A percentile compares a stretch with the other conserved stretches of the same genome.
Evolutionary conservation across 2,329 filamentous ascomycete genomes (phyloP).

Genomic region (Sclerotiophoma versabilis): DNA sequence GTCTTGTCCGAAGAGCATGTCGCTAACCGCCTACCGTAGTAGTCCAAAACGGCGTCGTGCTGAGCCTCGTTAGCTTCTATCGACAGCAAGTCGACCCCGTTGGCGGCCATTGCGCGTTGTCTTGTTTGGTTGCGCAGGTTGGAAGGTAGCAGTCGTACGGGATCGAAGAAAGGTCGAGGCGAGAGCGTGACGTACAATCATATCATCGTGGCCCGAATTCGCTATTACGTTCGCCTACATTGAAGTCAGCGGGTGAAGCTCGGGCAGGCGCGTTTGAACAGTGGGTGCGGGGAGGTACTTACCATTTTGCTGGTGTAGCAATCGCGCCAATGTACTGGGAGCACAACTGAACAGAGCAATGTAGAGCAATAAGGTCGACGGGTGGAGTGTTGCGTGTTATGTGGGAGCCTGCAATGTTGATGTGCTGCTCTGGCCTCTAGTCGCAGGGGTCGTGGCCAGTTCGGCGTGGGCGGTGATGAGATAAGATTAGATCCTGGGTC

Average conservation of each 20-base stretch:
- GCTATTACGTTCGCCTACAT: conserved; percentile 77
- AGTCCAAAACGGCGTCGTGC: conserved; percentile 99
- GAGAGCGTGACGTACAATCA: conserved; percentile 80
- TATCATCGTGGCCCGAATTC: conserved; percentile 94
- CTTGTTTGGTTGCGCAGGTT: background rate
- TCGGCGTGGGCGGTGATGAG: conserved; percentile 31
- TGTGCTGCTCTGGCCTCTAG: conserved; percentile 45
- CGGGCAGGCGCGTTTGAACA: conserved; percentile 27
- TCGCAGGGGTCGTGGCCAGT: conserved; percentile 37
- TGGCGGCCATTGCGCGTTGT: conserved; percentile 22
- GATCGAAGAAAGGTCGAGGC: background rate
- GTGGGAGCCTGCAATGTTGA: conserved; percentile 35
- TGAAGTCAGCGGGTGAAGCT: conserved; percentile 41
- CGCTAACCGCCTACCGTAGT: conserved; percentile 94
- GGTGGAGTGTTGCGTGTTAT: conserved; percentile 16
- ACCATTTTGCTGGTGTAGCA: conserved; percentile 35
- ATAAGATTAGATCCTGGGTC: conserved; percentile 40
- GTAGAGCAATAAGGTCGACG: background rate
- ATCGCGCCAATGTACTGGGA: background rate
- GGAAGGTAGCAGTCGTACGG: background rate
- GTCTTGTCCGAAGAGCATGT: conserved; percentile 98
- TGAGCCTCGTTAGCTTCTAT: conserved; percentile 53
- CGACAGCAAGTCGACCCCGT: conserved; percentile 36
- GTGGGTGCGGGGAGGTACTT: conserved; percentile 19
- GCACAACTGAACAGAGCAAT: background rate